Evolutionary conservation across 352 stramenopile genomes (phyloP), one percentile per base, ranked within the genome.

Genomic region (Phytopythium helicoides): DNA sequence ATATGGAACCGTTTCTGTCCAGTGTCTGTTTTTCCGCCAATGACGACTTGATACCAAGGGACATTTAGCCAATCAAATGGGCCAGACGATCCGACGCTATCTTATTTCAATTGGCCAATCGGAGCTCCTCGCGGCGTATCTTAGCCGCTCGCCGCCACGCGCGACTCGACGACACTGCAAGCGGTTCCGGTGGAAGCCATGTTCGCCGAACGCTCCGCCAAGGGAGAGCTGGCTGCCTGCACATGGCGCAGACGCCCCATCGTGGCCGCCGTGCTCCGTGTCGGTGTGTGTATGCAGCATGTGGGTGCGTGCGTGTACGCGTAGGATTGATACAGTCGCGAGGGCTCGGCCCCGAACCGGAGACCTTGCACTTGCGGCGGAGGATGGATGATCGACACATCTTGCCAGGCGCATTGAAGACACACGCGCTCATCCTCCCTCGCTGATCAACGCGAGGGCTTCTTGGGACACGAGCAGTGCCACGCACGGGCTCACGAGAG

Each of bases 91-190:
- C 39, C 39, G 39, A 14, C 39, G 28, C 28, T 33, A 33, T 52
- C 35, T 46, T 41, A 44, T n/a, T 31, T 21, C 21, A 23, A 19
- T 21, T 3, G 18, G 2, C 8, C 45, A 56, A 60, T 60, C 67
- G 62, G 62, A 71, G 58, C 58, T 71, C 64, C 62, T 71, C 54
- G 47, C 16, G 25, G 18, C 36, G 47, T 56, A 54, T 62, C 48
- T 49, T 37, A 33, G n/a, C 15, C 18, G 26, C 63, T 66, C 48
- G 26, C n/a, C 35, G 48, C 37, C 15, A 18, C 37, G 37, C 37
- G 28, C 37, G 37, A 42, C 37, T 42, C 15, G 18, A 42, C 15
- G 15, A 42, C n/a, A n/a, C 15, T 18, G 37, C 37, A 56, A 38
- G 65, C 52, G 57, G 62, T 49, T 46, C 39, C 22, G 40, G 40